Base-by-base conservation (phyloP, 1,139 yeast species). In the Ogataea hybrid region DNA sequence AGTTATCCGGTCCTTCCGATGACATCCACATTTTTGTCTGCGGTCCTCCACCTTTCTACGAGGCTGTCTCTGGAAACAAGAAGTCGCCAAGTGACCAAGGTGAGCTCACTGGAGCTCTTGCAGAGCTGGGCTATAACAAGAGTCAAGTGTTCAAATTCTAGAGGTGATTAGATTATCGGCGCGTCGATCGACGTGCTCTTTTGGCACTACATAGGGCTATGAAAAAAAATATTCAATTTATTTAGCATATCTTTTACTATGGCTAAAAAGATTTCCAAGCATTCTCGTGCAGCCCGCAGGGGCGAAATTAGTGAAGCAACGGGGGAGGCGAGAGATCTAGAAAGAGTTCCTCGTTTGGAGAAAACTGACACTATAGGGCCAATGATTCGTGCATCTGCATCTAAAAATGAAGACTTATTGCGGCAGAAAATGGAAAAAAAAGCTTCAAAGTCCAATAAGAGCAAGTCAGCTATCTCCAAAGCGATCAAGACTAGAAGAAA, bases 71-170 rank as follows among this genome's bases (percentile, higher is more conserved):
- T 31, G 99, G 98, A 62, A 66, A 68, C 57, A 92, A 92, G 77
- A 74, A 69, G 35, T 81, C 95, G 41, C 95, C 97, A 56, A 62
- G 82, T 44, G 97, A 90, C 62, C 98, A 92, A 72, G 98, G 98
- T 67, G 96, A 87, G 68, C 77, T 94, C 46, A 71, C 81, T 29
- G 99, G 99, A 60, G 77, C 80, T 42, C 79, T 94, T 63, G 80
- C 80, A 59, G 97, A 92, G 32, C 77, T 94, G 56, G 97, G 97
- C 44, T 90, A 77, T 79, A 69, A 78, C 66, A 84, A 86, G 71
- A 90, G 85, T 48, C 81, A 87, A 60, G 97, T 92, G 40, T 90
- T 79, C 70, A 92, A 92, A 73, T 92, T 88, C 65, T 92, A 79
- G 58, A 39, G 15, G 15, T 8, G 18, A 12, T 25, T 27, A 12